Evolutionary conservation across 2,329 filamentous ascomycete genomes (phyloP), one percentile per base, ranked within the genome.

Genomic region (Cladophialophora yegresii): DNA sequence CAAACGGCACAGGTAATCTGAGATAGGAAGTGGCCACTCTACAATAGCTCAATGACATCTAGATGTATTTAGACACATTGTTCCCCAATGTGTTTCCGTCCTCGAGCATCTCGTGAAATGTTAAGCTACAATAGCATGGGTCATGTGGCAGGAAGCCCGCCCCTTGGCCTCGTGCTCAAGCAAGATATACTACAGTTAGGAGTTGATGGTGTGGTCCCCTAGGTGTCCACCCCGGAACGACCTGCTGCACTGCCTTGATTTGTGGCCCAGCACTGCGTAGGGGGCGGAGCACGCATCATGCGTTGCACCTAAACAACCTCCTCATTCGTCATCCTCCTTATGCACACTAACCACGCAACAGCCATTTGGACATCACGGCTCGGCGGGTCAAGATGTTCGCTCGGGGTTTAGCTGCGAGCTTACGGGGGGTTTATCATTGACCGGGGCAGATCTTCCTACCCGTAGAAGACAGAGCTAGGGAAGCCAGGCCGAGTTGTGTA

Each of bases 271-370:
- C 16, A 36, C 20, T 33, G 33, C 12, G 8, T 45, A 36, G 58
- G 58, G 58, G 58, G 58, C 58, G 58, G 33, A 54, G 58, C 58
- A 53, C 2, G 57, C 57, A 54, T 54, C 58, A 61, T 54, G 49
- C 50, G 54, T 49, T 43, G 9, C 28, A 43, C 20, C 36, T 53
- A 50, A 9, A 54, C 56, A 45, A 47, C 16, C 20, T 16, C 23
- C 23, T 47, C 20, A 58, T 61, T 64, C 62, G 62, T 61, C 62
- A 64, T 64, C 12, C 30, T 59, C 62, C 51, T 58, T 47, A 54
- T 56, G 61, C 64, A 61, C 61, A 63, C 64, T 58, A 66, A 53
- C 22, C 28, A 16, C 23, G 2, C 26, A 16, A n/a, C 45, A 50
- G 60, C 64, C 64, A 63, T 43, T 63, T 30, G 36, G 30, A 8